These are phyloP conservation scores for Trichosporon coremiiforme DNA, from an alignment of 1,284 basidiomycete species.

Conservation along the genomic window DNA sequence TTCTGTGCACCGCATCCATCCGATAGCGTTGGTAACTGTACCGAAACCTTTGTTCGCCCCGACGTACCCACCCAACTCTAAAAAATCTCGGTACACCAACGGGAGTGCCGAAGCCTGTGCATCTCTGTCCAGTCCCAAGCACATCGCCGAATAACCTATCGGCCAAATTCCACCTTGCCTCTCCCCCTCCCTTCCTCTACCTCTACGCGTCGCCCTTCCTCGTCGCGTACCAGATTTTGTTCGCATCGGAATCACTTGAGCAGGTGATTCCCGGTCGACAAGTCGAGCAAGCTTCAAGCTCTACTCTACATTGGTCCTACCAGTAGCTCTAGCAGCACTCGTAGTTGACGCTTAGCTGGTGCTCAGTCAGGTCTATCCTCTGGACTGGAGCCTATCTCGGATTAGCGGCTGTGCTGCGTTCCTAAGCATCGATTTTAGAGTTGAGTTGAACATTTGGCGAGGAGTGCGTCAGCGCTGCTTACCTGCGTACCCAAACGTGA, in stretches of 20 bases:
- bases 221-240: not conserved
- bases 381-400: not conserved
- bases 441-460: not conserved
- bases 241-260: not conserved
- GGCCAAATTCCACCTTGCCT: slow-evolving; percentile 1
- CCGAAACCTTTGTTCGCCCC: not conserved
- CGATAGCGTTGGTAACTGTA: not conserved
- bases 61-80: not conserved
- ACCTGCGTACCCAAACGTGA: slow-evolving; percentile 2
- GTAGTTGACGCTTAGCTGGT: not conserved
- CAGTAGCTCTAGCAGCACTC: not conserved
- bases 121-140: not conserved
- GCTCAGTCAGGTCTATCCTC: not conserved
- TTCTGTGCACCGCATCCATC: not conserved
- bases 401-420: too few relatives aligned
- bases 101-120: slow-evolving; percentile 4
- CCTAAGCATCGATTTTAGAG: not conserved
- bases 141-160: slow-evolving; percentile 6
- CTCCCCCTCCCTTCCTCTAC: not conserved
- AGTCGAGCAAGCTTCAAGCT: slow-evolving; percentile 1
- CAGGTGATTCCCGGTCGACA: slow-evolving; percentile 3
- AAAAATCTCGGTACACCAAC: slow-evolving; percentile 7
- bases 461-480: slow-evolving; percentile 4
- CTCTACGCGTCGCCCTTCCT: not conserved
- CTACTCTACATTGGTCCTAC: not conserved